Percentiles rank a stretch among this genome's conserved stretches.
phyloP scores from a whole-genome alignment of 257 asterid species.

The Solanum paucissectum region DNA sequence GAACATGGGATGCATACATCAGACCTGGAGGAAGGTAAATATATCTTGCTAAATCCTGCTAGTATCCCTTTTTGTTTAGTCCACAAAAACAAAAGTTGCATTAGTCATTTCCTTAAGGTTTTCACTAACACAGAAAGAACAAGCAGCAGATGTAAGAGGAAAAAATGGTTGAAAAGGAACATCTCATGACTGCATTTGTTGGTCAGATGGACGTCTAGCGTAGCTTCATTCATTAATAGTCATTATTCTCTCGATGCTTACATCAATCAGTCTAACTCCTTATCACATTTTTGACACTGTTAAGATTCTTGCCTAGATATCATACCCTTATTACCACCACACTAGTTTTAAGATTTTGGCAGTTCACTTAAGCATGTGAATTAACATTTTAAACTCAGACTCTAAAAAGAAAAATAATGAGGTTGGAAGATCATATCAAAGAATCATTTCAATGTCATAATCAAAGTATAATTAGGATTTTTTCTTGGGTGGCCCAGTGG shows the following conservation, averaged over 20 bases:
- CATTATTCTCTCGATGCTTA: background rate
- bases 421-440: background rate
- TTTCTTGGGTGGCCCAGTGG: background rate
- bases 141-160: background rate
- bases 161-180: background rate
- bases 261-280: background rate
- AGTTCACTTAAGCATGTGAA: background rate
- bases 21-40: conserved; percentile 91
- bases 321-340: background rate
- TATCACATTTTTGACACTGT: background rate
- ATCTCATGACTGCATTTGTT: background rate
- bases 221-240: background rate
- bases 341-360: background rate
- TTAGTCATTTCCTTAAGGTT: background rate
- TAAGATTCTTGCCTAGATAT: background rate
- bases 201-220: background rate
- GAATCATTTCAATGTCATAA: background rate
- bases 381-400: background rate
- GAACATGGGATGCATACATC: conserved; percentile 88
- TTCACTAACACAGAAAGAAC: background rate
- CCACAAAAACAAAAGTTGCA: background rate
- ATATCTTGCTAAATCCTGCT: background rate
- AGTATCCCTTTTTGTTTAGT: background rate
- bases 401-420: background rate
- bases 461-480: background rate